A percentile compares a stretch with the other conserved stretches of the same genome.
Evolutionary conservation across 228 moss, liverwort and hornwort species (phyloP).

Genomic region (Sphagnum magellanicum): DNA sequence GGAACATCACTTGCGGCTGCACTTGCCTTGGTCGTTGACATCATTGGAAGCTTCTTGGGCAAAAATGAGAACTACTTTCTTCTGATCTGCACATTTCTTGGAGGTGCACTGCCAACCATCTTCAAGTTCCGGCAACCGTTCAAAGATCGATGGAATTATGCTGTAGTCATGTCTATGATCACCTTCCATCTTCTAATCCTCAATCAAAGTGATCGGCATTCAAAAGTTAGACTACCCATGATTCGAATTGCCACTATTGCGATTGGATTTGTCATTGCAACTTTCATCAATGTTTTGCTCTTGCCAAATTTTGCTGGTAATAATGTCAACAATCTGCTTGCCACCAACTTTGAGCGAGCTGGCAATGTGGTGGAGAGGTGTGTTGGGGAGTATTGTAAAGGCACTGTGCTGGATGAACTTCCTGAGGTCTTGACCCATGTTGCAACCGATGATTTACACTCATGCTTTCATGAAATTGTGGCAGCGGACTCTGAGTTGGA

Average conservation of each 20-base stretch:
- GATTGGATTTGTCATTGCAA: conserved; percentile 16
- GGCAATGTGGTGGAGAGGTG: conserved; percentile 68
- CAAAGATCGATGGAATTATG: conserved; percentile 58
- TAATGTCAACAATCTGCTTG: conserved; percentile 34
- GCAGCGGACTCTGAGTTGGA: conserved; percentile 76
- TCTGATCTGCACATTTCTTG: conserved; percentile 44
- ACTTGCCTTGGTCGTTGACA: conserved; percentile 47
- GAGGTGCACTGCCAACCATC: conserved; percentile 44
- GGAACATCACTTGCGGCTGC: conserved; percentile 62
- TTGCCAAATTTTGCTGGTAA: conserved; percentile 56
- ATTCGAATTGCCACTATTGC: conserved; percentile 39
- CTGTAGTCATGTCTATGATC: conserved; percentile 67
- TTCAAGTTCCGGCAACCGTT: conserved; percentile 58
- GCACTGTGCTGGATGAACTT: conserved; percentile 38
- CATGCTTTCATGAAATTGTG: conserved; percentile 74
- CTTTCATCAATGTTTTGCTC: conserved; percentile 37
- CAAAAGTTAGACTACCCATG: conserved; percentile 54
- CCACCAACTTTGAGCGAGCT: conserved; percentile 55
- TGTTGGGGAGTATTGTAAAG: conserved; percentile 40
- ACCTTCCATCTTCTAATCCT: conserved; percentile 75
- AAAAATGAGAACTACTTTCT: conserved; percentile 33
- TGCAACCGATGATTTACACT: conserved; percentile 53
- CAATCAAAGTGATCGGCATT: conserved; percentile 29
- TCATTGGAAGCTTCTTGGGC: conserved; percentile 21
- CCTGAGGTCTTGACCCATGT: conserved; percentile 35